Conservation (phyloP, 2,329 filamentous ascomycete genomes). For the Cladosporium sp. region DNA sequence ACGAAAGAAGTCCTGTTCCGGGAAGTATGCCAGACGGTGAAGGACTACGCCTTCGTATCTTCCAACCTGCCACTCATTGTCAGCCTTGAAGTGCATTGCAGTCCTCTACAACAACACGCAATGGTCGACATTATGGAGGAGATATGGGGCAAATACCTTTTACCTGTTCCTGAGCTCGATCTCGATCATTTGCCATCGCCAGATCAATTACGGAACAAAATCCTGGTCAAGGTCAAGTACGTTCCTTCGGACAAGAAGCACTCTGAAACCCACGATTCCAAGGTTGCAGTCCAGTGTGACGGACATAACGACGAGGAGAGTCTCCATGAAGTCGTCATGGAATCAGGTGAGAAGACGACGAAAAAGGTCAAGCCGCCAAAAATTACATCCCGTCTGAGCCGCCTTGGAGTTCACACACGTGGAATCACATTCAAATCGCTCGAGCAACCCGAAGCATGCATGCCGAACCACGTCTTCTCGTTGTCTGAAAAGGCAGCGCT, state of each 20-base stretch:
- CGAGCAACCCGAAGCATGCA: conserved; percentile 57
- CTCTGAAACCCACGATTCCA: too few species aligned
- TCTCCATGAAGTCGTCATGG: conserved; percentile 37
- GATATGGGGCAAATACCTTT: conserved; percentile 74
- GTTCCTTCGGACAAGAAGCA: conserved; percentile 21
- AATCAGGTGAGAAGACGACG: conserved; percentile 37
- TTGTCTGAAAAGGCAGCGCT: conserved; percentile 64
- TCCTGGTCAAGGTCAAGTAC: conserved; percentile 59
- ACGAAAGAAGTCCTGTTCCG: conserved; percentile 83
- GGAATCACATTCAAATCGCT: conserved; percentile 78
- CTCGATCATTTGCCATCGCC: conserved; percentile 62
- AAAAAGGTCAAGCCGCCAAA: conserved; percentile 50
- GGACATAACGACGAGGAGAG: background rate
- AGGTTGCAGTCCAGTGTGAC: conserved; percentile 26
- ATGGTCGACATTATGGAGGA: conserved; percentile 95
- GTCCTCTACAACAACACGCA: conserved; percentile 76
- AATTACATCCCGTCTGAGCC: conserved; percentile 71
- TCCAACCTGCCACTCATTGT: conserved; percentile 80
- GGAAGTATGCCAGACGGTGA: conserved; percentile 78
- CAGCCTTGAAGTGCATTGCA: conserved; percentile 86
- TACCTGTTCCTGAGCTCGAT: conserved; percentile 60
- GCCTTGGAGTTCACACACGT: conserved; percentile 80
- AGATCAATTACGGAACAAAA: conserved; percentile 72
- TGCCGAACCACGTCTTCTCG: conserved; percentile 65
- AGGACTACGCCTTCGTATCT: conserved; percentile 72